Conservation (phyloP, 441 rosid species). For the Erodium chrysanthum region DNA sequence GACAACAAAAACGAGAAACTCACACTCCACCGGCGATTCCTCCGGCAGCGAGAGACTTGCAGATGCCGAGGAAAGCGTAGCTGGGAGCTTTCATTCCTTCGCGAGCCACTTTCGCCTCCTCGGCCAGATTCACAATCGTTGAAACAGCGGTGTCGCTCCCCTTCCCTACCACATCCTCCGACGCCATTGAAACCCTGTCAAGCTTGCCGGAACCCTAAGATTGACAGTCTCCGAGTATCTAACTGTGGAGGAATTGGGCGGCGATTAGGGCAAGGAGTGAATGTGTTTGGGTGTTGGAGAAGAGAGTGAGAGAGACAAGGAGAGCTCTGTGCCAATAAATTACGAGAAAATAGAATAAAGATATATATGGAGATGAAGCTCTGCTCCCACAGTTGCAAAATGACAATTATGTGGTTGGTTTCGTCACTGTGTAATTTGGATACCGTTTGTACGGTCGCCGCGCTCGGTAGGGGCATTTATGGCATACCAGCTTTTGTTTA, state of each 20-base stretch:
- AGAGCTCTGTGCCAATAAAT: background rate
- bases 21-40: conserved; percentile 22
- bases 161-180: conserved; percentile 19
- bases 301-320: background rate
- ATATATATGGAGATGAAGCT: background rate
- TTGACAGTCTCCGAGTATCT: too few species aligned
- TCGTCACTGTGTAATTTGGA: background rate
- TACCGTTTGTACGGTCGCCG: background rate
- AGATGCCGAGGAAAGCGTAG: conserved; percentile 18
- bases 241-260: conserved; percentile 9
- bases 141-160: conserved; percentile 21
- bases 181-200: conserved; percentile 13
- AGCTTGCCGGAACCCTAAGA: background rate
- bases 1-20: background rate
- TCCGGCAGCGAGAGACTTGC: conserved; percentile 21
- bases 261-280: conserved; percentile 15
- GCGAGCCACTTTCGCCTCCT: conserved; percentile 21
- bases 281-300: background rate
- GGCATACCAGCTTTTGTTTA: background rate
- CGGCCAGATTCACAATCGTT: conserved; percentile 22
- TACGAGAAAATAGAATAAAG: background rate
- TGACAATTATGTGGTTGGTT: conserved; percentile 3
- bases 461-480: background rate
- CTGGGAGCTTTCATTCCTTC: conserved; percentile 19
- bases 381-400: background rate